These are phyloP conservation scores for Clavispora asparagi DNA, from an alignment of 805 yeast genomes.

Conservation along the genomic window DNA sequence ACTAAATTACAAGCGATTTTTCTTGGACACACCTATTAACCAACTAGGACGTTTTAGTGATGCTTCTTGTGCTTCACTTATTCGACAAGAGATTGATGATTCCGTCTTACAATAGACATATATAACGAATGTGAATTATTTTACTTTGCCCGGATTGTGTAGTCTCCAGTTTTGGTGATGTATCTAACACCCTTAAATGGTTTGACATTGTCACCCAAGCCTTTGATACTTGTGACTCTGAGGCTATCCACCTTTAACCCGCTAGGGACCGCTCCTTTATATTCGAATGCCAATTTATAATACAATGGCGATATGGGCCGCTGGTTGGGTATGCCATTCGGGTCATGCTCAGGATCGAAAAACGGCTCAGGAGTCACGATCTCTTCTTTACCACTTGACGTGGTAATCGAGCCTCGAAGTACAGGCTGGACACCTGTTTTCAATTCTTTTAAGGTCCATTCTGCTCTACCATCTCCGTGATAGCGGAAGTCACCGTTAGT, in stretches of 20 bases:
- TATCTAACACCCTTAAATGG: slow-evolving; percentile 94
- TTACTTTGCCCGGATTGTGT: slow-evolving; percentile 33
- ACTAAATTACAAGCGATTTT: slow-evolving; percentile 6
- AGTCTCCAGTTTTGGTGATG: slow-evolving; percentile 58
- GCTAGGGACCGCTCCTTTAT: slow-evolving; percentile 71
- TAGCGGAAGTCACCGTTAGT: slow-evolving; percentile 75
- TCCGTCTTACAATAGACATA: not conserved
- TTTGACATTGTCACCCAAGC: slow-evolving; percentile 55
- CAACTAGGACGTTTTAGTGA: not conserved
- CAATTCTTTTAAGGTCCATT: slow-evolving; percentile 59
- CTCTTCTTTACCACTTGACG: not conserved
- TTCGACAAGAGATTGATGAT: not conserved
- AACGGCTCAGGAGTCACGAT: not conserved
- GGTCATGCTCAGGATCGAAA: not conserved
- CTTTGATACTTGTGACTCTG: slow-evolving; percentile 51
- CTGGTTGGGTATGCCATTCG: not conserved
- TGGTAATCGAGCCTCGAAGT: slow-evolving; percentile 51
- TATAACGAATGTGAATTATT: not conserved
- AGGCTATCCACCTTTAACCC: slow-evolving; percentile 66
- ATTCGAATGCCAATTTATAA: slow-evolving; percentile 47
- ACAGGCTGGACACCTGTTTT: slow-evolving; percentile 64
- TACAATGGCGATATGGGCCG: slow-evolving; percentile 24
- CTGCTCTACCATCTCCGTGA: slow-evolving; percentile 47
- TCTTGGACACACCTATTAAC: not conserved
- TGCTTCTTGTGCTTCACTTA: not conserved